phyloP scores from a whole-genome alignment of 2,329 filamentous ascomycete genomes.

The Didymella segeticola region DNA sequence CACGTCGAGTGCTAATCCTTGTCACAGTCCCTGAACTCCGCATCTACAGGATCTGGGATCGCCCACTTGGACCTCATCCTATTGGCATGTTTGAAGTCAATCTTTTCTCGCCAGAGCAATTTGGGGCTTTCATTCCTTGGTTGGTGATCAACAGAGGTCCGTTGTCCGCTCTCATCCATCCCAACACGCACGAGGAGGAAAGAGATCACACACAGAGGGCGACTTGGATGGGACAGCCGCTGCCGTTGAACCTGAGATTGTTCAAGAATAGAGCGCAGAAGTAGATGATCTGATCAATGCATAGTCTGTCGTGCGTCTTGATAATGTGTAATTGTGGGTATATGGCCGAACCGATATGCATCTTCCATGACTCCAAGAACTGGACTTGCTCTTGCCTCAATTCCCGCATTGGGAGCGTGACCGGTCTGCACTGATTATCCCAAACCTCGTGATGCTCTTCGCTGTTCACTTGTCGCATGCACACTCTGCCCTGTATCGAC shows the following conservation, averaged over 20 bases:
- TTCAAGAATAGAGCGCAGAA: conserved; percentile 50
- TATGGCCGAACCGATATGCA: conserved; percentile 12
- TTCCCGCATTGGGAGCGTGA: background rate
- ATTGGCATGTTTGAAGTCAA: conserved; percentile 94
- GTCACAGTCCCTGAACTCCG: conserved; percentile 78
- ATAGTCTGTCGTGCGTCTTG: background rate
- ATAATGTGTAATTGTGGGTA: conserved; percentile 15
- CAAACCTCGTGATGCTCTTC: background rate
- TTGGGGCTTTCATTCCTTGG: conserved; percentile 89
- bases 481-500: background rate
- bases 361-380: background rate
- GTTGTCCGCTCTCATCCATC: conserved; percentile 79
- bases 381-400: background rate
- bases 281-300: background rate
- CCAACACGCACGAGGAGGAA: conserved; percentile 73
- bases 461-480: background rate
- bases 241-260: conserved; percentile 65
- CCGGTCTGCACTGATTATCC: background rate
- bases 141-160: conserved; percentile 81
- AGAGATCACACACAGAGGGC: conserved; percentile 72
- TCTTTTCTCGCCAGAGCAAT: conserved; percentile 82
- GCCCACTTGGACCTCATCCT: conserved; percentile 81
- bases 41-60: conserved; percentile 79
- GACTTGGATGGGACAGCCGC: conserved; percentile 75
- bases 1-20: background rate